Evolutionary conservation across 768 basidiomycete species (phyloP).

Genomic region (Leccinellum albellum): DNA sequence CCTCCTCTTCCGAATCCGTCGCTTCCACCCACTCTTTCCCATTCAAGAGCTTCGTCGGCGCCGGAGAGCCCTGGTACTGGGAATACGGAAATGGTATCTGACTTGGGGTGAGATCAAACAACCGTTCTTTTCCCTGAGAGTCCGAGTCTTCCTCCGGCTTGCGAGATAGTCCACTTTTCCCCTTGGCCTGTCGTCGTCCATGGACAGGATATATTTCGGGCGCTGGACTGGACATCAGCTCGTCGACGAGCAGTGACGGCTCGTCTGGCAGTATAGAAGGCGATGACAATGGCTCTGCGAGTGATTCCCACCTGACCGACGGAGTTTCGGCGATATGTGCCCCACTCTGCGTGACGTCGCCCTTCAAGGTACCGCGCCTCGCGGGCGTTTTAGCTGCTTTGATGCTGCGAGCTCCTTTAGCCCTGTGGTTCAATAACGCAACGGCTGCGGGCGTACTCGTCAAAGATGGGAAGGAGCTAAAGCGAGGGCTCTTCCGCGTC

Average conservation of each 20-base stretch:
- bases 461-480: conserved; percentile 3
- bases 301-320: conserved; percentile 28
- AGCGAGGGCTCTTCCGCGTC: conserved; percentile 20
- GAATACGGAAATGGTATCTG: conserved; percentile 55
- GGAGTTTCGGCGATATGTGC: conserved; percentile 3
- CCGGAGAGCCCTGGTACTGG: conserved; percentile 31
- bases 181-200: conserved; percentile 8
- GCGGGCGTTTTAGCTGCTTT: conserved; percentile 13
- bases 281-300: conserved; percentile 24
- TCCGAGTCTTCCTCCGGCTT: neutral
- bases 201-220: neutral
- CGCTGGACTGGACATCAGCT: conserved; percentile 32
- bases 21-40: conserved; percentile 38
- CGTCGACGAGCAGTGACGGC: conserved; percentile 21
- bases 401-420: neutral
- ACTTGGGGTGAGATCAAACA: conserved; percentile 53
- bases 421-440: neutral
- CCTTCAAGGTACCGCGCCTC: neutral
- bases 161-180: conserved; percentile 1
- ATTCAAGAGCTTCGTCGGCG: neutral
- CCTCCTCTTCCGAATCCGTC: conserved; percentile 22
- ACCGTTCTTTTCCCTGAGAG: conserved; percentile 20
- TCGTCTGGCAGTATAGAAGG: conserved; percentile 33
- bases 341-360: neutral
- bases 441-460: conserved; percentile 8